Evolutionary conservation across 257 asterid species (phyloP).

Genomic region (Primulina huaijiensis): DNA sequence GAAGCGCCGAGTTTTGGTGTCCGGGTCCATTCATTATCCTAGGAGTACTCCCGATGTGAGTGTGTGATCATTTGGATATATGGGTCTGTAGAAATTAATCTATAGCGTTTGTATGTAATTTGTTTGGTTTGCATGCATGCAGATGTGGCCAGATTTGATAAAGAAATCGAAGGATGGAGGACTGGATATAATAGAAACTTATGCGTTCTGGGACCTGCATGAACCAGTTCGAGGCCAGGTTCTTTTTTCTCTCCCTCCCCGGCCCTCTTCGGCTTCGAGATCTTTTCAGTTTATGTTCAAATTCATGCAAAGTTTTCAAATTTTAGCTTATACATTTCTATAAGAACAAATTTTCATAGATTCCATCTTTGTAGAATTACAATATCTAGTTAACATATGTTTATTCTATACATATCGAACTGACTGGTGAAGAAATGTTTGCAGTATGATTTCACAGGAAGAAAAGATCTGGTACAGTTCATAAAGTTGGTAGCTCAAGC

Average conservation of each 20-base stretch:
- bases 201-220: conserved; percentile 52
- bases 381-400: not conserved
- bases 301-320: not conserved
- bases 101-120: not conserved
- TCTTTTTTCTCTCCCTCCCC: not conserved
- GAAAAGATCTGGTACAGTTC: conserved; percentile 47
- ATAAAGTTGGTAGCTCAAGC: conserved; percentile 45
- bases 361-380: not conserved
- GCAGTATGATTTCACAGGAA: conserved; percentile 53
- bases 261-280: not conserved
- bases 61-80: not conserved
- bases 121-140: conserved; percentile 10
- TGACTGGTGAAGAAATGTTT: conserved; percentile 19
- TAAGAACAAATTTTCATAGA: not conserved
- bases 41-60: not conserved
- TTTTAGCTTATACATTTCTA: no score
- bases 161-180: conserved; percentile 56
- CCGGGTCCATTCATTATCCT: not conserved
- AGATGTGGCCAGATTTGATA: conserved; percentile 60
- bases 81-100: not conserved
- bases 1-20: not conserved
- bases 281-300: not conserved
- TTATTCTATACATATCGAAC: not conserved
- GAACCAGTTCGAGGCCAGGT: conserved; percentile 54
- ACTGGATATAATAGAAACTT: conserved; percentile 47